Evolutionary conservation across 1,284 basidiomycete species (phyloP), one percentile per base, ranked within the genome.

Genomic region (Limonomyces culmigenus): DNA sequence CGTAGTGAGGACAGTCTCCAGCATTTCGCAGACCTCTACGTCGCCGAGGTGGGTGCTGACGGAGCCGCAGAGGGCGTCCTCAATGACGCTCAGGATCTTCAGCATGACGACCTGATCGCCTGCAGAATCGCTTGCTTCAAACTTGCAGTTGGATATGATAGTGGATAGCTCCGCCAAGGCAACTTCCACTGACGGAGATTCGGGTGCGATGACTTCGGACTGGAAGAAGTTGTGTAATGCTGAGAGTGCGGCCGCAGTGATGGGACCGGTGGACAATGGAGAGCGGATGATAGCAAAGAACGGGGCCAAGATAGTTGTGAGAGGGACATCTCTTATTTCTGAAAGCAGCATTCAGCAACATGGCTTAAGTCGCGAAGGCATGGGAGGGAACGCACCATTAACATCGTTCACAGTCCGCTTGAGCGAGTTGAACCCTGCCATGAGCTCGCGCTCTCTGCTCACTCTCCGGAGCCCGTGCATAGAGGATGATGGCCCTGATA

Each of bases 1-100:
- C 48, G 95, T 97, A 23, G 89, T 95, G 43, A 99, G 59, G 1
- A 95, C 92, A 4, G 93, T 96, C 59, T 99, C 95, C 50, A 99
- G 65, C 76, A 98, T 91, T 59, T 97, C 93, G 54, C 95, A 98
- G 15, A 98, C 81, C 52, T 91, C 86, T 41, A 95, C 76, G 49
- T 99, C 93, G 27, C 86, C 84, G 29, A 96, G 65, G 10, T 67
- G 62, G 16, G 54, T 50, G 0, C 77, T 80, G n/a, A 80, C 67
- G 35, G 53, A 59, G 19, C 75, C 72, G 39, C 77, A 74, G 45
- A 93, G 65, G 47, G 86, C 76, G 50, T 87, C 78, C 43, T 85
- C 74, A 42, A 98, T 91, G 8, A 97, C 78, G 11, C 80, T 74
- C 60, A 98, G 74, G 43, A 98, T 91, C 50, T 83, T 83, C 37